Evolutionary conservation across 2,329 filamentous ascomycete species (phyloP), one percentile per base, ranked within the genome.

Genomic region (Diaporthe batatas): DNA sequence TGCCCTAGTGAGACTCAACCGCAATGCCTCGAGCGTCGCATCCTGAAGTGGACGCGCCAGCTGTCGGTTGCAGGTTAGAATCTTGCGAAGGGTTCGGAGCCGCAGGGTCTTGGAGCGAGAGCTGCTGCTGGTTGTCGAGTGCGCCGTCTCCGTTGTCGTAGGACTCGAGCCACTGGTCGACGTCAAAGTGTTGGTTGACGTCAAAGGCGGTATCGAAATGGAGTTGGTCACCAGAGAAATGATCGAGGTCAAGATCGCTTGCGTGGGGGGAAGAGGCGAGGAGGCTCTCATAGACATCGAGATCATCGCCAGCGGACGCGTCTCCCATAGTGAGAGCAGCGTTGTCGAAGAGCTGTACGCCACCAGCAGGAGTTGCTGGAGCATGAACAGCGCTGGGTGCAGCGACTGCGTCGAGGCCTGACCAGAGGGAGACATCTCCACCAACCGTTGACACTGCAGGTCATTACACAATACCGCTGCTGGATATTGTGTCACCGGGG

Each of bases 401-500:
- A 80, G 80, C 80, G 80, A 81, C 79, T 82, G 84, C 81, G 79
- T 85, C 76, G 83, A 85, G 78, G 79, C 80, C 81, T 77, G 80
- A 81, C 83, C 86, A 78, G 83, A 82, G 82, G 81, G 83, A 79
- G 85, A 83, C 83, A 85, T 86, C 84, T 89, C 89, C 88, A 86
- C 90, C 93, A 93, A 96, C 92, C 73, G 73, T 73, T 91, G 96
- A 98, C 96, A 99, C 96, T 93, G 96, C 96, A 97, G 96, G 96
- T 98, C 96, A 72, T 74, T 75, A 83, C 93, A 98, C 96, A 98
- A 98, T 96, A 98, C 92, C 95, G 90, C 96, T 89, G 96, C 96
- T 98, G 96, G 95, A 98, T 97, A 95, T 98, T 98, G 96, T 98
- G 95, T 96, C 96, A 91, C 86, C 90, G 97, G 94, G 91, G 93